A percentile compares a stretch with the other conserved stretches of the same genome.
Conservation (phyloP, 2,329 filamentous ascomycete genomes). For the Kalaharituber pfeilii region DNA sequence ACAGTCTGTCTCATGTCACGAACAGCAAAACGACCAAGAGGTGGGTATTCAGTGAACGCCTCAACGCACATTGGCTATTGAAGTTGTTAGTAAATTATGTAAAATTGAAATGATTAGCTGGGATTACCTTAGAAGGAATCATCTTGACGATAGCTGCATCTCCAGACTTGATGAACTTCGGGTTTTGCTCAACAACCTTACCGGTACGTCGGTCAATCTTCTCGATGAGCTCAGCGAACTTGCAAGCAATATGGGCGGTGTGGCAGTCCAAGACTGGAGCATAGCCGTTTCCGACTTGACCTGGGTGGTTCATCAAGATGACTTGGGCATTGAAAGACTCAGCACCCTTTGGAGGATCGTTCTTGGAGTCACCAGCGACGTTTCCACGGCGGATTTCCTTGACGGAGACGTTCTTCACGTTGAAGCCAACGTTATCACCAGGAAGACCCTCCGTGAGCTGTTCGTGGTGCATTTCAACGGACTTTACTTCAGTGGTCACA, state of each 20-base stretch:
- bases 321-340: constrained; percentile 99
- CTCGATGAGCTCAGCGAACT: constrained; percentile 97
- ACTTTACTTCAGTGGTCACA: constrained; percentile 99
- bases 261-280: constrained; percentile 99
- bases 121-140: constrained; percentile 78
- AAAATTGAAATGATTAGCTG: background rate
- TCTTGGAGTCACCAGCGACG: constrained; percentile 99
- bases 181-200: constrained; percentile 77
- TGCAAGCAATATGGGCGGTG: constrained; percentile 99
- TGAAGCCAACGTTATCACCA: constrained; percentile 99
- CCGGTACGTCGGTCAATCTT: constrained; percentile 99
- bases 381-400: constrained; percentile 99
- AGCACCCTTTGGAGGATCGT: constrained; percentile 77
- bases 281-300: constrained; percentile 98
- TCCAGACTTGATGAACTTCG: constrained; percentile 99
- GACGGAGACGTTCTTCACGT: constrained; percentile 99
- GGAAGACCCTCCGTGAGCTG: constrained; percentile 88
- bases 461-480: constrained; percentile 84
- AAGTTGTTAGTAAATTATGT: background rate
- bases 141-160: constrained; percentile 99
- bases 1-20: constrained; percentile 93
- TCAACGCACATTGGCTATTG: constrained; percentile 91
- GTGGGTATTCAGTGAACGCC: constrained; percentile 98
- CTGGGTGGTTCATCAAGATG: constrained; percentile 99
- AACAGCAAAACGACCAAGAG: constrained; percentile 99